Percentiles rank a stretch among this genome's conserved stretches.
phyloP scores from a whole-genome alignment of 108 stramenopile genomes.

The Fistulifera pelliculosa region DNA sequence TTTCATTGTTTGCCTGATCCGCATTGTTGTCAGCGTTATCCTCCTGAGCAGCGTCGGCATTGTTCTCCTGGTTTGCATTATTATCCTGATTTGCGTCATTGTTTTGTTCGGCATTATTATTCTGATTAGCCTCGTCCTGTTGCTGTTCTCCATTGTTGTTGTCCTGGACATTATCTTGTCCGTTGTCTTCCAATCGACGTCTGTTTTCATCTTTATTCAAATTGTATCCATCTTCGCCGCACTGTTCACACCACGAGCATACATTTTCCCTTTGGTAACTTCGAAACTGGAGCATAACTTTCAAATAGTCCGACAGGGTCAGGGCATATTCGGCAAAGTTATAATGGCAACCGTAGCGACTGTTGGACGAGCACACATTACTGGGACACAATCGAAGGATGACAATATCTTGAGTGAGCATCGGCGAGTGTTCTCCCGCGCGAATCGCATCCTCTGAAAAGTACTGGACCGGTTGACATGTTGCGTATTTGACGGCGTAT shows the following conservation, averaged over 20 bases:
- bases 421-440: constrained; percentile 46
- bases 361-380: constrained; percentile 24
- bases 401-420: constrained; percentile 54
- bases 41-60: constrained; percentile 9
- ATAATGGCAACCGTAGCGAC: constrained; percentile 36
- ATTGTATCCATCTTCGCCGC: constrained; percentile 8
- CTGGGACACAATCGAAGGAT: constrained; percentile 46
- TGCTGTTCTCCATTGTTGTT: constrained; percentile 16
- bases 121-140: constrained; percentile 5
- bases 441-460: constrained; percentile 44
- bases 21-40: constrained; percentile 4
- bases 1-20: background rate
- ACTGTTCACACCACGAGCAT: constrained; percentile 37
- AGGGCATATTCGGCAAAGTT: constrained; percentile 54
- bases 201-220: constrained; percentile 10
- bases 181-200: constrained; percentile 14
- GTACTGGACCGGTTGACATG: constrained; percentile 50
- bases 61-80: constrained; percentile 5
- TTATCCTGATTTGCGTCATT: constrained; percentile 16
- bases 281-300: constrained; percentile 39
- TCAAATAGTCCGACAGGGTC: constrained; percentile 34
- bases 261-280: constrained; percentile 33
- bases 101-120: constrained; percentile 2
- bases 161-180: constrained; percentile 4
- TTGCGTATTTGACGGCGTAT: constrained; percentile 48